phyloP scores from a whole-genome alignment of 768 basidiomycete species.

The Hygrophorus russula region DNA sequence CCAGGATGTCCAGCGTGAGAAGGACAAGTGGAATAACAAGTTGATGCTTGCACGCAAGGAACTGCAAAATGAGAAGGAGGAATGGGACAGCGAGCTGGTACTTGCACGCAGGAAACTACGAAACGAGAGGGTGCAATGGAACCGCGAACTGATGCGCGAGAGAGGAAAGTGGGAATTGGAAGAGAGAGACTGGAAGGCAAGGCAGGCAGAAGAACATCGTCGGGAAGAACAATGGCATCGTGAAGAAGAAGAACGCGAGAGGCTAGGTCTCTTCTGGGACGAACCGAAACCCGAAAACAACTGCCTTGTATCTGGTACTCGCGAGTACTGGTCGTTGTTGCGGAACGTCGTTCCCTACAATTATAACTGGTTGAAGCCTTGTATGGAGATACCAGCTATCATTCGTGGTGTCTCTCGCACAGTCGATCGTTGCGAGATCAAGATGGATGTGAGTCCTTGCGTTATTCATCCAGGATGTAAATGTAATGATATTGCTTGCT shows the following conservation, averaged over 20 bases:
- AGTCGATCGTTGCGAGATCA: not conserved
- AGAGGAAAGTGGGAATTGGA: not conserved
- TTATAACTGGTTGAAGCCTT: constrained; percentile 1
- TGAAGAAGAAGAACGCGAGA: not conserved
- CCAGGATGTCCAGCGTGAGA: too few relatives aligned
- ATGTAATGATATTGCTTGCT: not conserved
- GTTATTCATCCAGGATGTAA: not conserved
- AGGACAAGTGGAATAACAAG: too few relatives aligned
- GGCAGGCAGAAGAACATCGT: not conserved
- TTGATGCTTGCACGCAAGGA: too few relatives aligned
- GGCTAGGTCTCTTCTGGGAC: constrained; percentile 1
- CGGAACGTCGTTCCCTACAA: not conserved
- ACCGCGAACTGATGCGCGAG: not conserved
- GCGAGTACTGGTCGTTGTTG: not conserved
- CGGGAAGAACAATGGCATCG: constrained; percentile 3
- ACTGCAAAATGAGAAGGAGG: too few relatives aligned
- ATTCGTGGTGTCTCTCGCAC: not conserved
- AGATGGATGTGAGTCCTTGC: not conserved
- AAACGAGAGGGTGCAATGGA: not conserved
- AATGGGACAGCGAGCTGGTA: too few relatives aligned
- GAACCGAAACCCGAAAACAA: not conserved
- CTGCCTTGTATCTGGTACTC: not conserved
- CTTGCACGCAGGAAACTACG: too few relatives aligned
- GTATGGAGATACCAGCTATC: not conserved
- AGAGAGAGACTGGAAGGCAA: not conserved